These are phyloP conservation scores for Geranium rotundifolium DNA, from an alignment of 345 rosid species.

Conservation along the genomic window DNA sequence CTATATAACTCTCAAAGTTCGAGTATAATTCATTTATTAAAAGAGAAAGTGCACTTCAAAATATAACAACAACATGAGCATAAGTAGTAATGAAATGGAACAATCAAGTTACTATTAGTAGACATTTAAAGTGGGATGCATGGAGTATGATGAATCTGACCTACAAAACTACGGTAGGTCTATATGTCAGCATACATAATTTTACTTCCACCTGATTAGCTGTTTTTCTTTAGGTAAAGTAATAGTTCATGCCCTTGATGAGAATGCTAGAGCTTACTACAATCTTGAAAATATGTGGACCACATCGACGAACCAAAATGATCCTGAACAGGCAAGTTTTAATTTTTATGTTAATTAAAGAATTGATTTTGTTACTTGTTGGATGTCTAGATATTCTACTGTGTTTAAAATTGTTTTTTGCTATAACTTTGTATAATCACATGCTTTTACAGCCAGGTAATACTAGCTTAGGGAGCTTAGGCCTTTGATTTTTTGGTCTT, in stretches of 20 bases:
- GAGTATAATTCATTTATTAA: no score
- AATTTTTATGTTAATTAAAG: background rate
- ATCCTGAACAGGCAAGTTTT: constrained; percentile 34
- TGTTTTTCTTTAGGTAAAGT: constrained; percentile 42
- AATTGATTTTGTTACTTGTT: no score
- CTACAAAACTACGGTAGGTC: background rate
- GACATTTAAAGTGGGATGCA: background rate
- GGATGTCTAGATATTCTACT: no score
- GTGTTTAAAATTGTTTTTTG: no score
- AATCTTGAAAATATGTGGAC: constrained; percentile 65
- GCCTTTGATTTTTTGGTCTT: no score
- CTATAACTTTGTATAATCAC: no score
- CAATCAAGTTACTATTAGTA: background rate
- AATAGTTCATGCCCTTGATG: constrained; percentile 86
- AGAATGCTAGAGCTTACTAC: constrained; percentile 81
- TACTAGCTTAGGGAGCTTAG: no score
- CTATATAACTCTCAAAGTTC: no score
- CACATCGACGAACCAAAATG: constrained; percentile 18
- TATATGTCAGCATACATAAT: background rate
- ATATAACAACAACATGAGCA: background rate
- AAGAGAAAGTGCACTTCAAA: no score
- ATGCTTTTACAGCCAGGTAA: no score
- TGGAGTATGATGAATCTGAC: background rate
- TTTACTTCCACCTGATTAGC: constrained; percentile 2
- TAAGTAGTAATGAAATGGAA: background rate